Conservation (phyloP, 2,329 filamentous ascomycete species). For the Epichloe gansuensis region DNA sequence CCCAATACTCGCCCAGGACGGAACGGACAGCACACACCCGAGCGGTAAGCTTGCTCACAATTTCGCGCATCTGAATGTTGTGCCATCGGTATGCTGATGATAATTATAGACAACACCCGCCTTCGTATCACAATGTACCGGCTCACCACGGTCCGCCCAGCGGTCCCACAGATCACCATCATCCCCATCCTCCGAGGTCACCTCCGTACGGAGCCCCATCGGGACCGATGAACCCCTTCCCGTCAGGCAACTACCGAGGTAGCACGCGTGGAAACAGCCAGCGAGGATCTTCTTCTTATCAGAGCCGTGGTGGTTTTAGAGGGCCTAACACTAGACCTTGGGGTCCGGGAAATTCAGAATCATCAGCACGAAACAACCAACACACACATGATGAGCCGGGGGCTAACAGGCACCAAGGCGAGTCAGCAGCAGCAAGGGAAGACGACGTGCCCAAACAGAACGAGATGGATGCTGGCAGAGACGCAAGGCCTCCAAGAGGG, state of each 20-base stretch:
- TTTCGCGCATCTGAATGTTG: neutral
- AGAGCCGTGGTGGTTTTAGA: constrained; percentile 40
- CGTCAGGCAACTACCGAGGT: constrained; percentile 29
- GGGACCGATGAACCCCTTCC: constrained; percentile 43
- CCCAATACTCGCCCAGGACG: constrained; percentile 26
- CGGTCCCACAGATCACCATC: constrained; percentile 42
- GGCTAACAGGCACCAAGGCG: constrained; percentile 10
- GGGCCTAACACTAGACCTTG: constrained; percentile 59
- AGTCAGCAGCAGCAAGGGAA: neutral
- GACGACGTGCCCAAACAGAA: neutral
- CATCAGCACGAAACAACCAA: constrained; percentile 9
- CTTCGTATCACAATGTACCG: constrained; percentile 42
- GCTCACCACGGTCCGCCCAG: constrained; percentile 36
- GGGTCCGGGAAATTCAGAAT: constrained; percentile 33
- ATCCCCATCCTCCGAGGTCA: constrained; percentile 32
- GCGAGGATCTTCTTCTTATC: constrained; percentile 44
- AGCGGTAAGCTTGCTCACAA: constrained; percentile 24
- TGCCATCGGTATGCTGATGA: constrained; percentile 4
- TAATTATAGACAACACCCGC: constrained; percentile 36
- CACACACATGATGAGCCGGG: constrained; percentile 8
- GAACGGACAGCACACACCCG: constrained; percentile 26
- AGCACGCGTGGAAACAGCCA: constrained; percentile 18
- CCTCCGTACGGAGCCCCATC: constrained; percentile 44
- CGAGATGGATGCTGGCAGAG: neutral
- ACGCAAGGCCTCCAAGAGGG: neutral